Evolutionary conservation across 1,284 basidiomycete genomes (phyloP), one percentile per base, ranked within the genome.

Genomic region (Wallemia ichthyophaga): DNA sequence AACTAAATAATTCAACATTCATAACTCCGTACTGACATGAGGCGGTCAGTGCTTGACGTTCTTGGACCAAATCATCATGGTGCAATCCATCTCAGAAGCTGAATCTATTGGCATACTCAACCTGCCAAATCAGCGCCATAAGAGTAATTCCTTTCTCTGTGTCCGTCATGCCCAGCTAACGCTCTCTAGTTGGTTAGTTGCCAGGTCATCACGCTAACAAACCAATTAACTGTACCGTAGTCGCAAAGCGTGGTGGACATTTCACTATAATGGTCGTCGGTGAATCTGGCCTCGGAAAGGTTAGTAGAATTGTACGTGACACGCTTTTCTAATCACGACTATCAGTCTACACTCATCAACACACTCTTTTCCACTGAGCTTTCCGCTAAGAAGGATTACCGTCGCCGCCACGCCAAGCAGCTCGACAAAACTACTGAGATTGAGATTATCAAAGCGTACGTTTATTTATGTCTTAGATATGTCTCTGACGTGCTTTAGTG

Each of bases 231-330:
- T 24, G 23, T 19, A 55, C 33, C 19, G 13, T 91, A 71, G 91
- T 96, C 65, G 89, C 89, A 64, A 92, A 96, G 75, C 81, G 77
- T 66, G 92, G 94, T 62, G 86, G 85, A 25, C 91, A 96, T 75
- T 96, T 98, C 73, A 98, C 94, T 60, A 79, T 99, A 67, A 99
- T 99, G 92, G 94, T 96, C 31, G 92, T 96, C 62, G 92, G 89
- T 71, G 89, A 95, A 73, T 89, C 85, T 62, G 89, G 89, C 61
- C 74, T 94, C 61, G 89, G 89, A 60, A 94, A 95, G 62, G 64
- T 63, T 24, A 61, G 61, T 21, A 58, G 58, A 27, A 60, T 59
- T 1, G 25, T 21, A 11, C 57, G 24, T 32, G 58, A 2, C 21
- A 27, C 27, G 48, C 17, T 19, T 25, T 19, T 23, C n/a, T 60